phyloP scores from a whole-genome alignment of 1,284 basidiomycete species.

The Inonotus hispidus region DNA sequence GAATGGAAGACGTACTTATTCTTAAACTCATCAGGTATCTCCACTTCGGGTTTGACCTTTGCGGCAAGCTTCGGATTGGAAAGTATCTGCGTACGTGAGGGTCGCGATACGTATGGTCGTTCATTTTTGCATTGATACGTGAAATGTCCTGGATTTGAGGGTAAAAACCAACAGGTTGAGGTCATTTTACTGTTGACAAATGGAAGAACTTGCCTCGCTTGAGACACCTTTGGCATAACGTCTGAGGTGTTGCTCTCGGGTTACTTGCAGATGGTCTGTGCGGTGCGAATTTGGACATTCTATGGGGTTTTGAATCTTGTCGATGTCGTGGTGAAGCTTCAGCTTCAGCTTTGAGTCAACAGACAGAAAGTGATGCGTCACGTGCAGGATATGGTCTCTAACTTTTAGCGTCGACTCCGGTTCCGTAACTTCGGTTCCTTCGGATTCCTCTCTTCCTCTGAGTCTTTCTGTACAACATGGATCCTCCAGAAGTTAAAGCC shows the following conservation, averaged over 20 bases:
- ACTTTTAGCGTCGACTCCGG: too few species aligned
- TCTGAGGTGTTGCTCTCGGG: slow-evolving; percentile 55
- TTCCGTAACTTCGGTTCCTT: too few species aligned
- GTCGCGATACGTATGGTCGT: slow-evolving; percentile 70
- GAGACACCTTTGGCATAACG: slow-evolving; percentile 76
- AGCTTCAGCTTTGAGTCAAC: too few species aligned
- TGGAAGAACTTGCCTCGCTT: slow-evolving; percentile 46
- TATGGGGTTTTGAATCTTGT: too few species aligned
- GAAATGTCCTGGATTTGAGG: slow-evolving; percentile 55
- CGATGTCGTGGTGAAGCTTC: too few species aligned
- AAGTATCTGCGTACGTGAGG: slow-evolving; percentile 70
- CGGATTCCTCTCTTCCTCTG: too few species aligned
- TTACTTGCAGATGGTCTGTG: slow-evolving; percentile 54
- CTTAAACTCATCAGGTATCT: slow-evolving; percentile 79
- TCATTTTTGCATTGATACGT: slow-evolving; percentile 72
- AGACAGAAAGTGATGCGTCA: background rate
- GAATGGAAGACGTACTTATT: slow-evolving; percentile 47
- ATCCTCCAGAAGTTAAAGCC: background rate
- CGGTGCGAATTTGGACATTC: slow-evolving; percentile 78
- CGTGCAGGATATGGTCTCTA: too few species aligned
- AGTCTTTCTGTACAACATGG: background rate
- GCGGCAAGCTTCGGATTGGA: slow-evolving; percentile 62
- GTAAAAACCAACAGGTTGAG: background rate
- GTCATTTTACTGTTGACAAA: background rate
- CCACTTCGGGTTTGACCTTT: slow-evolving; percentile 60